These are phyloP conservation scores for Trichoderma semiorbis DNA, from an alignment of 2,329 filamentous ascomycete species.

Conservation along the genomic window DNA sequence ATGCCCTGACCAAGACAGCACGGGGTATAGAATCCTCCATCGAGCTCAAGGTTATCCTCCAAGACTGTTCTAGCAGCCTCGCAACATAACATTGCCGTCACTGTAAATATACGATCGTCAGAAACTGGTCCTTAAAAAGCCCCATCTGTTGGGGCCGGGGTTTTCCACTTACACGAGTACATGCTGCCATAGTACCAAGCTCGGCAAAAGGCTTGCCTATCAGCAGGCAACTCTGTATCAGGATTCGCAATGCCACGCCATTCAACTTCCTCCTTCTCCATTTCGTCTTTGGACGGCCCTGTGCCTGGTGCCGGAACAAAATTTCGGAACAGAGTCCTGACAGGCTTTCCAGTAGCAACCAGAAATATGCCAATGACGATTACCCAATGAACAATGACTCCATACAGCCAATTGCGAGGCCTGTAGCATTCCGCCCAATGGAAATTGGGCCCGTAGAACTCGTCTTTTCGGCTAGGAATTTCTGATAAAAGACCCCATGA, in stretches of 20 bases:
- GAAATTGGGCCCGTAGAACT: constrained; percentile 61
- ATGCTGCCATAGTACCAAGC: constrained; percentile 57
- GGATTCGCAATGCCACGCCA: constrained; percentile 63
- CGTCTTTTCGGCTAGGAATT: constrained; percentile 40
- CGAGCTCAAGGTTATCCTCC: constrained; percentile 56
- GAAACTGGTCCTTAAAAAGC: background rate
- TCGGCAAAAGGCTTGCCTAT: constrained; percentile 52
- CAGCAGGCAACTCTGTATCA: constrained; percentile 43
- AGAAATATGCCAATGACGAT: constrained; percentile 46
- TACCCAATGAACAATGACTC: constrained; percentile 48
- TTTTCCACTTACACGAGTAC: constrained; percentile 57
- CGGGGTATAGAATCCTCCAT: constrained; percentile 68
- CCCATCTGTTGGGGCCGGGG: background rate
- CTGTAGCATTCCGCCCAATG: constrained; percentile 54
- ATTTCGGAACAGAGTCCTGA: constrained; percentile 43
- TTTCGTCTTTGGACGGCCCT: constrained; percentile 50
- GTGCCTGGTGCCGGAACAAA: constrained; percentile 53
- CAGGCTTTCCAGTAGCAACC: constrained; percentile 42
- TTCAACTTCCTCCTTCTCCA: constrained; percentile 58
- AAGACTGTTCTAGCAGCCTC: constrained; percentile 65
- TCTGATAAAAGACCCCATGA: constrained; percentile 59
- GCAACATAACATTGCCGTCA: constrained; percentile 62
- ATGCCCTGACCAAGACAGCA: constrained; percentile 66
- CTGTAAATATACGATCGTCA: constrained; percentile 34
- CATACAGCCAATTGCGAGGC: constrained; percentile 47